A percentile compares a stretch with the other conserved stretches of the same genome.
phyloP scores from a whole-genome alignment of 176 grass and related monocot genomes.

The Saccharum spontaneum region DNA sequence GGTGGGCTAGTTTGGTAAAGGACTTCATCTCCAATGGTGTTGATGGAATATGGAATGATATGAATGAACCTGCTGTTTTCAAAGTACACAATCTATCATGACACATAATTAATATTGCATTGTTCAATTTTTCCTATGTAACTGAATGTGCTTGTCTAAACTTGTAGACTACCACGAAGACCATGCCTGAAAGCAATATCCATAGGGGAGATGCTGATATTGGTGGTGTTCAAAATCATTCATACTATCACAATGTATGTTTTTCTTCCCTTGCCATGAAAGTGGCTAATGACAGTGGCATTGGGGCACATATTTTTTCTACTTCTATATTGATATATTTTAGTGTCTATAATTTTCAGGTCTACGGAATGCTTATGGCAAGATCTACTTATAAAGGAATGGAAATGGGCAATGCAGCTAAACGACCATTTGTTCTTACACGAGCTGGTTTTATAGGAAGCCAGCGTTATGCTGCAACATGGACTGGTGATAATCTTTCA shows the following conservation, averaged over 20 bases:
- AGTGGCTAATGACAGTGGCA: neutral
- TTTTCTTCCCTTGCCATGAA: constrained; percentile 21
- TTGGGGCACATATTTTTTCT: neutral
- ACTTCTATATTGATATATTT: constrained; percentile 4
- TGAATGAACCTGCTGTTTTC: constrained; percentile 94
- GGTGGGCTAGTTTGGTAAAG: constrained; percentile 86
- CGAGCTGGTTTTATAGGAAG: constrained; percentile 95
- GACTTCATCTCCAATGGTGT: constrained; percentile 83
- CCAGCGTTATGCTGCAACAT: constrained; percentile 93
- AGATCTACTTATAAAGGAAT: constrained; percentile 92
- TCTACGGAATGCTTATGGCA: constrained; percentile 96
- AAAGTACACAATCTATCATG: constrained; percentile 45
- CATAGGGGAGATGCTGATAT: constrained; percentile 79
- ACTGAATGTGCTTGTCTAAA: constrained; percentile 23
- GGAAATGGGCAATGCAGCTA: constrained; percentile 59
- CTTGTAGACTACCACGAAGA: constrained; percentile 84
- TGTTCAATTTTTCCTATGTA: constrained; percentile 2
- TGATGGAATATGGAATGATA: constrained; percentile 99
- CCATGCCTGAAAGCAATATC: constrained; percentile 90
- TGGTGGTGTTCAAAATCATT: constrained; percentile 83
- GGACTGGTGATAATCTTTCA: constrained; percentile 93
- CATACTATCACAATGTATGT: constrained; percentile 92
- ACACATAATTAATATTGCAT: constrained; percentile 17
- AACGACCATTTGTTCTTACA: constrained; percentile 90
- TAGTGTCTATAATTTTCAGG: constrained; percentile 48